These are phyloP conservation scores for Candida pseudoviswanathii DNA, from an alignment of 1,139 yeast genomes.

Conservation along the genomic window DNA sequence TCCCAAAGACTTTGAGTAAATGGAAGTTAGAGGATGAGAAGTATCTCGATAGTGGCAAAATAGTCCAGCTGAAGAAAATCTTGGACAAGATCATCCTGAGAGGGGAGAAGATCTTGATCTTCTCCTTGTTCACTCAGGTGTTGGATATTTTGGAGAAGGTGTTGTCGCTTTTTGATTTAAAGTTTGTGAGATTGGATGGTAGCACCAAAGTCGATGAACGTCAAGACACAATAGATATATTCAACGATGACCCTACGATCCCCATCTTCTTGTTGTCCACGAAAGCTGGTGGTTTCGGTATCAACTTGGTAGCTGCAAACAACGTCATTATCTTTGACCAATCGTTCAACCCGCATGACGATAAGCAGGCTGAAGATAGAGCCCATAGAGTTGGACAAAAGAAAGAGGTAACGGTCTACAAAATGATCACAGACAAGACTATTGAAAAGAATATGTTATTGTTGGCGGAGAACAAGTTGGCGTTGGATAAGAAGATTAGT, in stretches of 20 bases:
- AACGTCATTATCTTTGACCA: constrained; percentile 90
- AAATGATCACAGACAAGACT: constrained; percentile 72
- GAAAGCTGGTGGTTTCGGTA: constrained; percentile 98
- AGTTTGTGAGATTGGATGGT: constrained; percentile 91
- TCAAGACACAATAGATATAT: constrained; percentile 88
- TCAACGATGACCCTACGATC: constrained; percentile 78
- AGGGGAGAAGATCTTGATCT: constrained; percentile 78
- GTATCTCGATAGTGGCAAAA: constrained; percentile 81
- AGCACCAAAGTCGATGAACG: constrained; percentile 88
- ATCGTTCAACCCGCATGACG: constrained; percentile 97
- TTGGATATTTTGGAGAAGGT: constrained; percentile 84
- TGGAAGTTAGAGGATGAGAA: constrained; percentile 56
- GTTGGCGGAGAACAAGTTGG: constrained; percentile 87
- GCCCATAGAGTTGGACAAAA: constrained; percentile 98
- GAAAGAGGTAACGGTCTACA: constrained; percentile 77
- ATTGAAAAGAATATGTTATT: constrained; percentile 88
- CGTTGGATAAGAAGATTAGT: constrained; percentile 74
- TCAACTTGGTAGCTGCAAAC: constrained; percentile 93
- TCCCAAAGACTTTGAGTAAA: constrained; percentile 62
- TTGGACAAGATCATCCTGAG: constrained; percentile 56
- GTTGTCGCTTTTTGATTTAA: constrained; percentile 62
- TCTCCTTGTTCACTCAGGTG: constrained; percentile 91
- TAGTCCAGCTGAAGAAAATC: constrained; percentile 56
- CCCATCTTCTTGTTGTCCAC: constrained; percentile 90
- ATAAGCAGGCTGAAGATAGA: constrained; percentile 96